Conservation (phyloP, 768 basidiomycete species). For the Ephemerocybe angulata region DNA sequence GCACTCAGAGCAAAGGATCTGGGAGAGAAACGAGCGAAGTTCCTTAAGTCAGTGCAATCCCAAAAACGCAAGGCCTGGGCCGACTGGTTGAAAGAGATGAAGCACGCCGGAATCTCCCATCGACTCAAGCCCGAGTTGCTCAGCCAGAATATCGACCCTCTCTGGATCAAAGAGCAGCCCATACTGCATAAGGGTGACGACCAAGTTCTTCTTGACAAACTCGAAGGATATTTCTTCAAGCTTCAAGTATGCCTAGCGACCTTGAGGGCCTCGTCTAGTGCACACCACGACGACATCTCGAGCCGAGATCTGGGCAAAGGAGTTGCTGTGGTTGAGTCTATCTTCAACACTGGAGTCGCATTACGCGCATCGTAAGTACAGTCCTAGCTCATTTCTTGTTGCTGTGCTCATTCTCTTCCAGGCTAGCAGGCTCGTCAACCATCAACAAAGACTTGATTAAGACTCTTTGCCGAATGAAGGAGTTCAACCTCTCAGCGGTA, state of each 20-base stretch:
- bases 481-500: constrained; percentile 19
- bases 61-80: constrained; percentile 90
- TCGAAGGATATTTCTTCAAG: constrained; percentile 62
- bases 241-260: constrained; percentile 62
- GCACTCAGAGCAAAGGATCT: constrained; percentile 33
- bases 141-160: constrained; percentile 46
- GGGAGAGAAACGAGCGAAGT: constrained; percentile 60
- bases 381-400: background rate
- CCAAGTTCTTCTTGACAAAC: constrained; percentile 30
- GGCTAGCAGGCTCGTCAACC: background rate
- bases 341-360: constrained; percentile 63
- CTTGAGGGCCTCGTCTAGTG: constrained; percentile 55
- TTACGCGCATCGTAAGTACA: constrained; percentile 58
- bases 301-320: constrained; percentile 87
- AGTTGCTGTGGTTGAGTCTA: constrained; percentile 72
- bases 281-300: constrained; percentile 77
- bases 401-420: constrained; percentile 15
- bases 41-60: constrained; percentile 66
- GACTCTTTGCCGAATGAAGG: background rate
- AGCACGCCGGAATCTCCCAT: constrained; percentile 68
- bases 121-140: constrained; percentile 71
- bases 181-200: constrained; percentile 24
- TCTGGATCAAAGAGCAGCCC: constrained; percentile 68
- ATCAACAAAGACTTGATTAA: background rate
- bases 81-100: constrained; percentile 86